Evolutionary conservation across 192 early-diverging fungal species (phyloP), one percentile per base, ranked within the genome.

Genomic region (Linderina pennispora): DNA sequence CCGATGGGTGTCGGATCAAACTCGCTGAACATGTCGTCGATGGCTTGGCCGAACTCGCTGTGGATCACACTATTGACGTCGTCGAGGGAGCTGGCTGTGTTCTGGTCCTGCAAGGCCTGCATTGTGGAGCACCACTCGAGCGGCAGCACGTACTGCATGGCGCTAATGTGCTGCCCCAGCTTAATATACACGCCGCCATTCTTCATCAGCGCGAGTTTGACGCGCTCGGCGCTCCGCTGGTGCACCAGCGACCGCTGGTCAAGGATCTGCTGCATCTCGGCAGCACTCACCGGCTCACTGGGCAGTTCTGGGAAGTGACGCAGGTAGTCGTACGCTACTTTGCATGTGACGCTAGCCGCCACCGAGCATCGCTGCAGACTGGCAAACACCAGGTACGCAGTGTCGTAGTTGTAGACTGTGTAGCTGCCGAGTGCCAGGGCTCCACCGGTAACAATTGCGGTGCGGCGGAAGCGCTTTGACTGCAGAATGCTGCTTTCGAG

Each of bases 171-270:
- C 53, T 93, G 90, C 0, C 89, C 88, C n/a, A 94, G 66, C 48
- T 94, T 94, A 53, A 94, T 84, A 58, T 91, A 94, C 8, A 91
- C 78, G 4, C 91, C 91, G 24, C 87, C 88, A 40, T 85, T 82
- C 32, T 52, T 64, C 56, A 77, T 72, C 41, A 85, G 75, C 13
- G 84, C 74, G 10, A 55, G 36, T 22, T 81, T 58, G 13, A 94
- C 64, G 20, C 77, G 46, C 33, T 87, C 65, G 0, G 91, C 89
- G 14, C 75, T 70, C n/a, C 85, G 65, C 50, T 69, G 32, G 61
- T 94, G 89, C 41, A 81, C 81, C 3, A 47, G 49, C 3, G 58
- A 71, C 14, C 71, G 54, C 23, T 15, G 23, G 8, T 28, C 45
- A 19, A 50, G 39, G 21, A 63, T 51, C 25, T 26, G 46, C 37